These are phyloP conservation scores for Gossypioides kirkii DNA, from an alignment of 345 rosid genomes.

Conservation along the genomic window DNA sequence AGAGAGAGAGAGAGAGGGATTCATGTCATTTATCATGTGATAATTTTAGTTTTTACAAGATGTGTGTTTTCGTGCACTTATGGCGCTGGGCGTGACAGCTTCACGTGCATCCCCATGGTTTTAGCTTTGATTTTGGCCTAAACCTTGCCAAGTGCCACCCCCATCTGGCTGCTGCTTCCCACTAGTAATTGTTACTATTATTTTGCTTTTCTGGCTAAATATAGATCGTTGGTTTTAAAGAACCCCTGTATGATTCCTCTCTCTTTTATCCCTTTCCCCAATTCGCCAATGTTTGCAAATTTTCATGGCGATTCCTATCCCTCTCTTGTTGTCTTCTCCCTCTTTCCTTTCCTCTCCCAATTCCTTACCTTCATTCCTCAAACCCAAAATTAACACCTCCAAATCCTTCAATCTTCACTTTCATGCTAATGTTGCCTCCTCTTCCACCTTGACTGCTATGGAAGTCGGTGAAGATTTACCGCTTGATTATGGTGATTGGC, in stretches of 20 bases:
- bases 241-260: background rate
- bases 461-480: conserved; percentile 66
- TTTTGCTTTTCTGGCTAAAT: background rate
- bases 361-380: background rate
- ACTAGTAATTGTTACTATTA: background rate
- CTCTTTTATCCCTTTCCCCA: background rate
- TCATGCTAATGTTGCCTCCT: conserved; percentile 22
- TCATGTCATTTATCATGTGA: background rate
- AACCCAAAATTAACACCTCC: background rate
- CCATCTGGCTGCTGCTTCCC: too few relatives aligned
- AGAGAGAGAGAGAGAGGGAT: too few relatives aligned
- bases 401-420: conserved; percentile 17
- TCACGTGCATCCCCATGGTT: background rate
- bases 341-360: conserved; percentile 20
- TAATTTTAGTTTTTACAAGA: background rate
- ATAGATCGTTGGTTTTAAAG: background rate
- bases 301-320: background rate
- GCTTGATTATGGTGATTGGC: conserved; percentile 47
- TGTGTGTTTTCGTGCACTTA: background rate
- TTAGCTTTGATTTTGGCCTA: background rate
- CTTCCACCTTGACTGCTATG: conserved; percentile 15
- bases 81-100: background rate
- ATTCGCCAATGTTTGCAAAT: background rate
- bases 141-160: background rate
- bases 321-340: background rate